phyloP scores from a whole-genome alignment of 2,329 filamentous ascomycete species.

The Cladosporium sp. region DNA sequence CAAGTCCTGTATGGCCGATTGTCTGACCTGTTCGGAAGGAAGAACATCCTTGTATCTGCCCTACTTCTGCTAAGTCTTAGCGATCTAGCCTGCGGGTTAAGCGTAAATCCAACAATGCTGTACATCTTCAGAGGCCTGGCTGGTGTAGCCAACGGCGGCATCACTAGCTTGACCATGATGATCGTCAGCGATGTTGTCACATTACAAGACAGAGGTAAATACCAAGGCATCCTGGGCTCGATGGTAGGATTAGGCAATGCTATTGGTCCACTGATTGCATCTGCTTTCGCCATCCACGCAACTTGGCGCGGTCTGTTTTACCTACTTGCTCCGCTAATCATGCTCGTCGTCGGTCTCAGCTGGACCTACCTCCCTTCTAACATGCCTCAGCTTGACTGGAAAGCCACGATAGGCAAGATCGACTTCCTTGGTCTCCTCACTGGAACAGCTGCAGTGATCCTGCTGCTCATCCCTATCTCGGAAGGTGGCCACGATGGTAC shows the following conservation, averaged over 20 bases:
- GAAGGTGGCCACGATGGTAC: conserved; percentile 53
- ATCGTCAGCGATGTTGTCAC: conserved; percentile 64
- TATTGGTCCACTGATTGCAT: conserved; percentile 48
- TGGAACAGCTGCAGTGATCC: conserved; percentile 58
- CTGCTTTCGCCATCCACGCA: conserved; percentile 42
- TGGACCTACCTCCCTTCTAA: conserved; percentile 57
- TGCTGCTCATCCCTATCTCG: conserved; percentile 65
- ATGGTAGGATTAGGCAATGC: conserved; percentile 51
- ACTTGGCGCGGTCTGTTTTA: conserved; percentile 53
- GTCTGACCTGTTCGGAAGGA: conserved; percentile 47
- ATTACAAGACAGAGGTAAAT: conserved; percentile 60
- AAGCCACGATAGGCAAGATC: conserved; percentile 56
- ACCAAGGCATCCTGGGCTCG: conserved; percentile 49
- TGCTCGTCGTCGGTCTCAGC: conserved; percentile 41
- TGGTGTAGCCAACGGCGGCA: conserved; percentile 64
- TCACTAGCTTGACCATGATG: conserved; percentile 62
- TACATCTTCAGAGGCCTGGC: conserved; percentile 63
- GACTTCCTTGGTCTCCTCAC: conserved; percentile 61
- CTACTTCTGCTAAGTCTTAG: conserved; percentile 57
- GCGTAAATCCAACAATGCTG: conserved; percentile 58
- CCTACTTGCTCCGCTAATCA: conserved; percentile 55
- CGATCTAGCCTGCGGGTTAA: conserved; percentile 62
- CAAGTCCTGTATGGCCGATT: conserved; percentile 63
- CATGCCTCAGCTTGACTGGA: conserved; percentile 49
- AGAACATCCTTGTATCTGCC: conserved; percentile 58